Evolutionary conservation across 1,284 basidiomycete species (phyloP).

Genomic region (Grifola frondosa): DNA sequence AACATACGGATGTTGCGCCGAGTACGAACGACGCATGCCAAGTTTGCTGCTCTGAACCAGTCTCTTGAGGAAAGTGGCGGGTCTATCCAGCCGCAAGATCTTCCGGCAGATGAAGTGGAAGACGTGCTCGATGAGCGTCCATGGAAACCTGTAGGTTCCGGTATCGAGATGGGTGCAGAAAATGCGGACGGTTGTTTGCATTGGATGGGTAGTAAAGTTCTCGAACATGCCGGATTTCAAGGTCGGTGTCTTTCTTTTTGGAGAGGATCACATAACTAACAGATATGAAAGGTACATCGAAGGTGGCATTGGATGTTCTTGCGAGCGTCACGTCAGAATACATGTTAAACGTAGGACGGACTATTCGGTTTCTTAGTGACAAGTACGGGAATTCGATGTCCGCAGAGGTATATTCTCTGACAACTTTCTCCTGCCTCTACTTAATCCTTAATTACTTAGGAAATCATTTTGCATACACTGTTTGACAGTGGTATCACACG

Average conservation of each 20-base stretch:
- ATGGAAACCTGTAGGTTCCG: conserved; percentile 43
- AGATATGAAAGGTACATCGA: conserved; percentile 52
- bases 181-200: conserved; percentile 60
- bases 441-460: conserved; percentile 44
- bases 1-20: conserved; percentile 73
- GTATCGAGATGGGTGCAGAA: conserved; percentile 48
- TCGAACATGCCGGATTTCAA: conserved; percentile 90
- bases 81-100: conserved; percentile 21
- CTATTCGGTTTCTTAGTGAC: conserved; percentile 80
- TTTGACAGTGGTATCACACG: conserved; percentile 83
- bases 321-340: conserved; percentile 81
- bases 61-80: conserved; percentile 43
- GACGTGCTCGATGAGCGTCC: conserved; percentile 51
- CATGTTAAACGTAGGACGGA: conserved; percentile 82
- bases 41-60: conserved; percentile 59
- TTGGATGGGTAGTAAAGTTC: conserved; percentile 72
- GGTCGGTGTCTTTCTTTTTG: conserved; percentile 46
- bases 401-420: conserved; percentile 58
- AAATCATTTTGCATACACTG: conserved; percentile 88
- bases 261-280: neutral
- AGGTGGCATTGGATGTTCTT: conserved; percentile 78
- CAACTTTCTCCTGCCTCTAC: conserved; percentile 2
- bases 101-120: conserved; percentile 39
- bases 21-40: conserved; percentile 67
- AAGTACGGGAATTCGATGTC: conserved; percentile 79